Evolutionary conservation across 2,329 filamentous ascomycete genomes (phyloP).

Genomic region (Diaporthe vaccinii): DNA sequence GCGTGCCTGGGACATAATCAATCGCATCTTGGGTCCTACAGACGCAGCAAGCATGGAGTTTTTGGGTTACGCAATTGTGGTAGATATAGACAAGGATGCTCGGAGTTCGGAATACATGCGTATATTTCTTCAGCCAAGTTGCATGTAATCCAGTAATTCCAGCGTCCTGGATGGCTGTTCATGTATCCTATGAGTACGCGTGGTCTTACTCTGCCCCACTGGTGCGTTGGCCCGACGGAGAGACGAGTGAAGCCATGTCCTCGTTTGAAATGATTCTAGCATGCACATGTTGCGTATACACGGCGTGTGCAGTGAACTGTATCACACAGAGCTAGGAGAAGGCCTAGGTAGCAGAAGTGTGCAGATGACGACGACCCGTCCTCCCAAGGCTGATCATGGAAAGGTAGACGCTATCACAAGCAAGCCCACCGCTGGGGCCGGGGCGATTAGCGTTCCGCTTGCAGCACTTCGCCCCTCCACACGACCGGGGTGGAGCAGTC

Average conservation of each 20-base stretch:
- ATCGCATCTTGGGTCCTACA: constrained; percentile 5
- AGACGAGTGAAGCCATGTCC: constrained; percentile 5
- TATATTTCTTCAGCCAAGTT: background rate
- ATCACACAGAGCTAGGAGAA: background rate
- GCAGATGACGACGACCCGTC: constrained; percentile 23
- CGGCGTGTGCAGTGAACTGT: background rate
- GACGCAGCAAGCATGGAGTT: constrained; percentile 31
- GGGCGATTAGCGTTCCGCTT: constrained; percentile 32
- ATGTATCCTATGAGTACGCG: constrained; percentile 22
- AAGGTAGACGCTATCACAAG: constrained; percentile 29
- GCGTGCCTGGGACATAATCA: constrained; percentile 14
- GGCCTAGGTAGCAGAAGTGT: background rate
- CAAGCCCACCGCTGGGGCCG: constrained; percentile 10
- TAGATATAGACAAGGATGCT: constrained; percentile 9
- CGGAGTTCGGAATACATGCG: constrained; percentile 27
- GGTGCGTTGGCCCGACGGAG: background rate
- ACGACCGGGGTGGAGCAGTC: constrained; percentile 24
- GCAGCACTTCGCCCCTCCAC: constrained; percentile 26
- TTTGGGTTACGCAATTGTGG: constrained; percentile 22
- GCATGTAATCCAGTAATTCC: background rate
- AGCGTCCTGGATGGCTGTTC: background rate
- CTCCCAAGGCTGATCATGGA: background rate
- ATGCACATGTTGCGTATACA: background rate
- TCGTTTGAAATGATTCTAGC: background rate
- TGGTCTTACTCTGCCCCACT: constrained; percentile 26